A percentile compares a stretch with the other conserved stretches of the same genome.
Conservation (phyloP, 805 yeast species). For the Candida taoyuanica region DNA sequence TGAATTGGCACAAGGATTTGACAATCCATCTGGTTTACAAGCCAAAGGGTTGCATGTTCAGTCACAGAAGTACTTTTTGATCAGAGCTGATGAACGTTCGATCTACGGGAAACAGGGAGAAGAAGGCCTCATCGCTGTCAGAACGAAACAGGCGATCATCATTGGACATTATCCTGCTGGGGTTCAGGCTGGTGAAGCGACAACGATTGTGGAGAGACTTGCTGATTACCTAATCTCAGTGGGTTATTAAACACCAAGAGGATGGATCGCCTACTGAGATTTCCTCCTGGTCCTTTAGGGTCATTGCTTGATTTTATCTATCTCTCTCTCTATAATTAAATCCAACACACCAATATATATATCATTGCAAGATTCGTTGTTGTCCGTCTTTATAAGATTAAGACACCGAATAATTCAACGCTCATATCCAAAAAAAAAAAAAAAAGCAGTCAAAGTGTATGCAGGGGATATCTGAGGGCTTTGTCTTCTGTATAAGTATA, state of each 20-base stretch:
- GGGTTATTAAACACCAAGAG: slow-evolving; percentile 66
- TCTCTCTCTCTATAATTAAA: neutral
- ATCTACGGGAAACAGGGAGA: slow-evolving; percentile 90
- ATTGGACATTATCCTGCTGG: slow-evolving; percentile 93
- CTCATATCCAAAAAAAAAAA: too few species aligned
- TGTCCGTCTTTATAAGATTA: too few species aligned
- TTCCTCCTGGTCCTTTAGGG: too few species aligned
- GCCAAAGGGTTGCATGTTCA: slow-evolving; percentile 81
- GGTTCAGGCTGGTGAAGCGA: slow-evolving; percentile 91
- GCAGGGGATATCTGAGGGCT: too few species aligned
- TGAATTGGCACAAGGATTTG: slow-evolving; percentile 74
- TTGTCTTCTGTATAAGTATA: too few species aligned
- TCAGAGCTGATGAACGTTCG: slow-evolving; percentile 88
- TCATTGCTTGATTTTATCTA: neutral
- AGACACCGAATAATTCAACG: too few species aligned
- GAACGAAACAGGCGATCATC: slow-evolving; percentile 89
- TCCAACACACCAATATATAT: too few species aligned
- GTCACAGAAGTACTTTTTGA: slow-evolving; percentile 81
- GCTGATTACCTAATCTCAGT: slow-evolving; percentile 92
- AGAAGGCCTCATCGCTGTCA: slow-evolving; percentile 84
- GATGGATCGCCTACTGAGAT: too few species aligned
- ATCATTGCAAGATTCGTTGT: too few species aligned
- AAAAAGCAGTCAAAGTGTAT: too few species aligned
- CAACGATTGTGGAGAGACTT: slow-evolving; percentile 89
- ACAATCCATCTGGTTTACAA: slow-evolving; percentile 74